phyloP scores from a whole-genome alignment of 2,329 filamentous ascomycete species.

The Aspergillus sergii region DNA sequence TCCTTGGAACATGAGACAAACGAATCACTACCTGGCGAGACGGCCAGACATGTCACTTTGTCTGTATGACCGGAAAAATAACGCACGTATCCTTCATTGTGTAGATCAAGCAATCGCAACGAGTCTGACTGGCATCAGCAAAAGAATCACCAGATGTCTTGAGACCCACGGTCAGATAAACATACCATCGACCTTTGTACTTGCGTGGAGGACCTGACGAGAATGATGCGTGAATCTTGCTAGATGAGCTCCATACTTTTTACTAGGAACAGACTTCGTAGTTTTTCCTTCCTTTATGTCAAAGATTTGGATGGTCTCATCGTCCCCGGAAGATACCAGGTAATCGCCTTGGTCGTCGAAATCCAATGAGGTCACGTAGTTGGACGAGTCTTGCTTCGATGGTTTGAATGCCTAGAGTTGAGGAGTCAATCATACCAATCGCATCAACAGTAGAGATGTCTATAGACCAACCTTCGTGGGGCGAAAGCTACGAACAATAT shows the following conservation, averaged over 20 bases:
- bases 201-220: slow-evolving; percentile 91
- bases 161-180: not conserved
- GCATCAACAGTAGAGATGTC: not conserved
- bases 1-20: slow-evolving; percentile 92
- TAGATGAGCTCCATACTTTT: slow-evolving; percentile 95
- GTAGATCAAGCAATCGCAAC: slow-evolving; percentile 79
- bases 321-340: slow-evolving; percentile 85
- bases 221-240: slow-evolving; percentile 92
- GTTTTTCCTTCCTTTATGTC: slow-evolving; percentile 88
- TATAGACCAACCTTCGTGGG: slow-evolving; percentile 69
- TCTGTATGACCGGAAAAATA: slow-evolving; percentile 93
- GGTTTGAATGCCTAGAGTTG: slow-evolving; percentile 33
- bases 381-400: slow-evolving; percentile 45
- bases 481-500: slow-evolving; percentile 75
- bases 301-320: slow-evolving; percentile 95
- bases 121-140: slow-evolving; percentile 54
- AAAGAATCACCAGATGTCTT: not conserved
- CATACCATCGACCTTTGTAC: slow-evolving; percentile 87
- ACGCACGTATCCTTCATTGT: slow-evolving; percentile 94
- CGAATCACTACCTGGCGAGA: slow-evolving; percentile 84
- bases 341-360: slow-evolving; percentile 96
- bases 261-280: slow-evolving; percentile 86
- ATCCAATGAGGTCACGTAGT: slow-evolving; percentile 84
- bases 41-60: slow-evolving; percentile 77
- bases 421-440: slow-evolving; percentile 12